Conservation (phyloP, 805 yeast species). For the Cyberlindnera misumaiensis region DNA sequence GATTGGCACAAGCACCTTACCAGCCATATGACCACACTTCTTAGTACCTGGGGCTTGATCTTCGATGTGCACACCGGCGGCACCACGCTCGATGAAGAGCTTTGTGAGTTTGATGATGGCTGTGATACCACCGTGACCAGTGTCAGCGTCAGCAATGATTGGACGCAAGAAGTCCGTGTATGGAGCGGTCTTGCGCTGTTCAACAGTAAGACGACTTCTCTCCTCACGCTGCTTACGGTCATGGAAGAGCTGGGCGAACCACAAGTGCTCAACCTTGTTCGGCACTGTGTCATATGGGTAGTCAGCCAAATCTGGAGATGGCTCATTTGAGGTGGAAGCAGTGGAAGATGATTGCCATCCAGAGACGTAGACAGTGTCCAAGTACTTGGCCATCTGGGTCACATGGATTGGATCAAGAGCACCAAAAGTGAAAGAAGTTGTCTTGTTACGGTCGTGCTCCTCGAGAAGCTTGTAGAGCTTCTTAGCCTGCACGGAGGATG, state of each 20-base stretch:
- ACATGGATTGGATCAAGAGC: constrained; percentile 95
- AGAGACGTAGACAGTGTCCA: constrained; percentile 87
- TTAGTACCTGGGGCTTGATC: constrained; percentile 99
- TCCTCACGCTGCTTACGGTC: constrained; percentile 92
- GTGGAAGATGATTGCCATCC: constrained; percentile 99
- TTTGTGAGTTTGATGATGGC: constrained; percentile 94
- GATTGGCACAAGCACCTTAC: constrained; percentile 94
- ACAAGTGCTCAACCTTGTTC: constrained; percentile 93
- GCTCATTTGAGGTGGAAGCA: constrained; percentile 95
- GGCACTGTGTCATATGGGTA: constrained; percentile 99
- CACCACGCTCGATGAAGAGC: constrained; percentile 95
- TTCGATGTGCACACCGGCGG: constrained; percentile 97
- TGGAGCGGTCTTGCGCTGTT: constrained; percentile 62
- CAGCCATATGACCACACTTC: constrained; percentile 99
- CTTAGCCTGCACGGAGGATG: constrained; percentile 74
- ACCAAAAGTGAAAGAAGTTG: constrained; percentile 87
- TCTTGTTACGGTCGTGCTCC: constrained; percentile 65
- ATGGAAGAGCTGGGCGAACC: constrained; percentile 95
- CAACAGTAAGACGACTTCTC: constrained; percentile 42
- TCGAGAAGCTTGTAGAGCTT: constrained; percentile 66
- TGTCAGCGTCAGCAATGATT: constrained; percentile 95
- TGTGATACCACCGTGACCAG: constrained; percentile 98
- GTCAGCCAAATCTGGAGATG: constrained; percentile 97
- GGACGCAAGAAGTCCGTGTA: constrained; percentile 89
- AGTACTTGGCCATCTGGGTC: constrained; percentile 92